A percentile compares a stretch with the other conserved stretches of the same genome.
phyloP scores from a whole-genome alignment of 345 rosid species.

The Lepidium africanum region DNA sequence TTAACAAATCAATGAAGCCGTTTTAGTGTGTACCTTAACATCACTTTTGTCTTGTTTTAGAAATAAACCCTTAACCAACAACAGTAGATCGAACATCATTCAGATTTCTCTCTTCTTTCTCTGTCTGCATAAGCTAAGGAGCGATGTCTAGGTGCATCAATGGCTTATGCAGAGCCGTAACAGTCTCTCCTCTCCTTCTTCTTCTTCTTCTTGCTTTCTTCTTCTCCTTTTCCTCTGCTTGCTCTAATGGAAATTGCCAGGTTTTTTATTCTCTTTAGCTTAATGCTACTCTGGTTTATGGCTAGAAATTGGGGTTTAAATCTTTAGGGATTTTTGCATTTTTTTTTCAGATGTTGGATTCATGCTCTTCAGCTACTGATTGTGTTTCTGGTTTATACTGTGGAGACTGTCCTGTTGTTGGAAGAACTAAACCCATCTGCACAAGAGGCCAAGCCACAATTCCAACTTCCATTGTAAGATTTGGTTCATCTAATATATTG shows the following conservation, averaged over 20 bases:
- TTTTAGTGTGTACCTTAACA: slow-evolving; percentile 20
- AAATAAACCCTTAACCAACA: not conserved
- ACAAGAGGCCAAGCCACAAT: slow-evolving; percentile 79
- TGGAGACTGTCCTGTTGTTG: slow-evolving; percentile 77
- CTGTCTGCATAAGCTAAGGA: slow-evolving; percentile 23
- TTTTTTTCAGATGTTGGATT: slow-evolving; percentile 49
- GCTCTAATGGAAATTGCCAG: slow-evolving; percentile 70
- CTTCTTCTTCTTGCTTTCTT: not conserved
- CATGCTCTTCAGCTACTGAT: slow-evolving; percentile 57
- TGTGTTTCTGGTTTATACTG: slow-evolving; percentile 77
- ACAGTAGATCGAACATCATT: slow-evolving; percentile 24
- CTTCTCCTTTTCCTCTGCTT: slow-evolving; percentile 36
- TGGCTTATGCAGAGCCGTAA: slow-evolving; percentile 45
- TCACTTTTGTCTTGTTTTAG: slow-evolving; percentile 25
- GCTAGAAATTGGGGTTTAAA: slow-evolving; percentile 9
- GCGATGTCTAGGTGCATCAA: slow-evolving; percentile 45
- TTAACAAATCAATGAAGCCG: slow-evolving; percentile 28
- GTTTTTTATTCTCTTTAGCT: slow-evolving; percentile 19
- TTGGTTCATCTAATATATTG: not conserved
- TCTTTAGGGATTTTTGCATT: not conserved
- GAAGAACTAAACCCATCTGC: slow-evolving; percentile 66
- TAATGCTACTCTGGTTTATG: not conserved
- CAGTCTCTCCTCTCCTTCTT: slow-evolving; percentile 22
- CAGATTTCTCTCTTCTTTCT: slow-evolving; percentile 11
- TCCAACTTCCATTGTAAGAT: slow-evolving; percentile 67